These are phyloP conservation scores for Dissophora ornata DNA, from an alignment of 192 early-diverging fungal genomes.

Conservation along the genomic window DNA sequence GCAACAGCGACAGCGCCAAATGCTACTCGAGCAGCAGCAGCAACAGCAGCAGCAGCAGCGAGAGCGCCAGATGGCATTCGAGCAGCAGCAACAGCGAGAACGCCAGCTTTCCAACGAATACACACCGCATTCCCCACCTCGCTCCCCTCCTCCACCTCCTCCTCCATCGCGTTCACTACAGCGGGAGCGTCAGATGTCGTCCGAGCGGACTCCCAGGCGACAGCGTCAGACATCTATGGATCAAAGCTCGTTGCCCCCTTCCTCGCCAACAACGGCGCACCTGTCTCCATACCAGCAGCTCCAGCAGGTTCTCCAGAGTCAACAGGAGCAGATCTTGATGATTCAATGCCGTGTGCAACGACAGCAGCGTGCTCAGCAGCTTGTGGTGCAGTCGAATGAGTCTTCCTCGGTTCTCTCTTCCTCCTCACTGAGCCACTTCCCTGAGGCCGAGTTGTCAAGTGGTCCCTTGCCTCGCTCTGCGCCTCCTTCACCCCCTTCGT, in stretches of 20 bases:
- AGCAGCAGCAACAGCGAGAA: not conserved
- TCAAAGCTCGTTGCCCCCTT: not conserved
- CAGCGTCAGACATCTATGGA: conserved; percentile 1
- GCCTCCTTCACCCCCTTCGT: not conserved
- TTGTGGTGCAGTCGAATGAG: conserved; percentile 12
- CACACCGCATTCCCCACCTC: not conserved
- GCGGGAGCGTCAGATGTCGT: conserved; percentile 6
- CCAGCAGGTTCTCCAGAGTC: conserved; percentile 23
- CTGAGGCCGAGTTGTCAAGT: too few relatives aligned
- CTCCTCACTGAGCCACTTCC: too few relatives aligned
- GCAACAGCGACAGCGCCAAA: conserved; percentile 12
- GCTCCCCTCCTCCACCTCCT: not conserved
- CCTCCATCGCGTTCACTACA: not conserved
- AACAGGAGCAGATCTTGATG: conserved; percentile 14
- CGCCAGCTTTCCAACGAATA: conserved; percentile 2
- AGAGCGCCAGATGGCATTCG: conserved; percentile 5
- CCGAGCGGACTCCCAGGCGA: conserved; percentile 5
- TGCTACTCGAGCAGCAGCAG: too few relatives aligned
- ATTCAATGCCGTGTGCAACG: conserved; percentile 10
- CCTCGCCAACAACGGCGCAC: not conserved
- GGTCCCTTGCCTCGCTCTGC: too few relatives aligned
- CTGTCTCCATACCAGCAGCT: conserved; percentile 13
- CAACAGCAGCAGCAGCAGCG: conserved; percentile 1
- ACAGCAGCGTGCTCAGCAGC: conserved; percentile 18
- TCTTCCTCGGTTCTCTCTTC: not conserved